Conservation (phyloP, 352 stramenopile genomes). For the Pythium grandisporangium region DNA sequence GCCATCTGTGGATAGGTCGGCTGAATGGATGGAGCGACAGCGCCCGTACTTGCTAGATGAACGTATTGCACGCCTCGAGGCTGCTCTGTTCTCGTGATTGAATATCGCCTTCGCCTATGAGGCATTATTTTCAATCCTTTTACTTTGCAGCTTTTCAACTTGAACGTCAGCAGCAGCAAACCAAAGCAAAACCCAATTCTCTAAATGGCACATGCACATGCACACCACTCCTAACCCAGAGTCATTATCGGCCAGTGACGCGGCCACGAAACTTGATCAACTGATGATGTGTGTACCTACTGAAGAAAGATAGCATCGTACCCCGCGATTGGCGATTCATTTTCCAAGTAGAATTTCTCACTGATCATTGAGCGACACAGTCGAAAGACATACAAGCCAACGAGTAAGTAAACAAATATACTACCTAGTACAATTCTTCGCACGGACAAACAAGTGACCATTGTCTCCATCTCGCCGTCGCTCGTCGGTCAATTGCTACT, state of each 20-base stretch:
- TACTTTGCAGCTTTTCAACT: neutral
- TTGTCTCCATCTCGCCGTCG: neutral
- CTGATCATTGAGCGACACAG: no score
- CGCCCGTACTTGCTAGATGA: conserved; percentile 10
- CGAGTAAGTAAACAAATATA: neutral
- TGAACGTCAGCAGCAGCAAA: no score
- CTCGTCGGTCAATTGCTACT: no score
- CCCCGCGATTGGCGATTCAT: no score
- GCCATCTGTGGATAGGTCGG: conserved; percentile 6
- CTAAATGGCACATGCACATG: no score
- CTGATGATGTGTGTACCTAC: no score
- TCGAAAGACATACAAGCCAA: no score
- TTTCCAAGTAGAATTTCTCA: no score
- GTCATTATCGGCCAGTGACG: neutral
- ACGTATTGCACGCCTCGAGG: conserved; percentile 12
- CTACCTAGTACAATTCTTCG: neutral
- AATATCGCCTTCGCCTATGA: neutral
- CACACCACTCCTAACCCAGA: no score
- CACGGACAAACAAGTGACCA: neutral
- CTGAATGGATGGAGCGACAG: conserved; percentile 20
- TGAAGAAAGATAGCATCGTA: no score
- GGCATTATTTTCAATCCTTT: neutral
- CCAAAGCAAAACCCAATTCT: no score
- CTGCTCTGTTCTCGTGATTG: conserved; percentile 6
- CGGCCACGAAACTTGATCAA: neutral